Evolutionary conservation across 2,329 filamentous ascomycete genomes (phyloP).

Genomic region (Tolypocladium ophioglossoides): DNA sequence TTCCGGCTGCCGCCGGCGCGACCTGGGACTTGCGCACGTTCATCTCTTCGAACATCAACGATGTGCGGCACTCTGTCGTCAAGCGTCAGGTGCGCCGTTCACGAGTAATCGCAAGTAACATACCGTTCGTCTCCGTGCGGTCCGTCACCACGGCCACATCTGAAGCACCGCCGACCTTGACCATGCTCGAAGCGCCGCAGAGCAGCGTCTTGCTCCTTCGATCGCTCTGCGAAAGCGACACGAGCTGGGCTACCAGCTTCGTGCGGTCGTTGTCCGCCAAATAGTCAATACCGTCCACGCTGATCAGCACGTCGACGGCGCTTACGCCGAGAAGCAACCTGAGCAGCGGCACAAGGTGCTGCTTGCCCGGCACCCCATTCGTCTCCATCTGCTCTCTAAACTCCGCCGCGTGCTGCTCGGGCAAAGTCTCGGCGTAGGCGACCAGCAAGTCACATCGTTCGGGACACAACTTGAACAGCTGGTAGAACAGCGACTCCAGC

Average conservation of each 20-base stretch:
- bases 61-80: neutral
- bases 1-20: neutral
- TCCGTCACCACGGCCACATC: neutral
- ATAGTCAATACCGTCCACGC: neutral
- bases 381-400: neutral
- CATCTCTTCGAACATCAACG: neutral
- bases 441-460: neutral
- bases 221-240: too few relatives aligned
- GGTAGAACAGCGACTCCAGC: neutral
- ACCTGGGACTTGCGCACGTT: neutral
- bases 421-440: neutral
- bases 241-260: neutral
- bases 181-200: neutral
- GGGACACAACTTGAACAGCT: neutral
- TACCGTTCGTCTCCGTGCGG: neutral
- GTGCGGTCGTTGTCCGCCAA: neutral
- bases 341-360: neutral
- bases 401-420: neutral
- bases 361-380: neutral
- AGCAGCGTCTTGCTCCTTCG: neutral
- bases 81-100: neutral
- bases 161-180: neutral
- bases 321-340: neutral
- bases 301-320: neutral
- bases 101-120: too few relatives aligned